These are phyloP conservation scores for Syzygium malaccense DNA, from an alignment of 441 rosid genomes.

Conservation along the genomic window DNA sequence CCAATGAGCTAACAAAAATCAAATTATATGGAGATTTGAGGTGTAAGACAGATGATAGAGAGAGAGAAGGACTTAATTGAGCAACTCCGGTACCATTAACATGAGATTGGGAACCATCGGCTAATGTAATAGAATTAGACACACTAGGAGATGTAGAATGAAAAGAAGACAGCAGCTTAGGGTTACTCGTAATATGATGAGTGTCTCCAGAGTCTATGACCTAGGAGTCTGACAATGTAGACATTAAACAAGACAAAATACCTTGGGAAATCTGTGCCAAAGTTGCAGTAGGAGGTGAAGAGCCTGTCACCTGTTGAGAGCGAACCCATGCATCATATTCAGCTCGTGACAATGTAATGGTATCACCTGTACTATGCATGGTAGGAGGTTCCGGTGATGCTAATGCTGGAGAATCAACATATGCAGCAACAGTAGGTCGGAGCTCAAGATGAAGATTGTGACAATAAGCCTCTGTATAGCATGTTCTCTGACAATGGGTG, in stretches of 20 bases:
- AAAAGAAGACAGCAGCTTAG: neutral
- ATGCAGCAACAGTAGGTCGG: neutral
- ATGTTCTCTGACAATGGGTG: neutral
- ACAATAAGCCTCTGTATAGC: neutral
- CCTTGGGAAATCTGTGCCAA: neutral
- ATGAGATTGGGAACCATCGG: neutral
- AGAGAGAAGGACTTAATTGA: neutral
- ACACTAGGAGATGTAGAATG: neutral
- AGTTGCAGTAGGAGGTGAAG: neutral
- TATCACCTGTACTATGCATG: neutral
- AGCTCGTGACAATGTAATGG: neutral
- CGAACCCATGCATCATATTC: neutral
- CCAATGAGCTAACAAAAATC: neutral
- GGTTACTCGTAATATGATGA: neutral
- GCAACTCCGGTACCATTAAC: neutral
- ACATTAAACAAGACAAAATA: neutral
- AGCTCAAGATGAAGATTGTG: neutral
- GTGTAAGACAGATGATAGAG: neutral
- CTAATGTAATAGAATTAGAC: neutral
- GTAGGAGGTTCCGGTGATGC: accelerated
- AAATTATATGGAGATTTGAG: neutral
- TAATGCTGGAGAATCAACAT: neutral
- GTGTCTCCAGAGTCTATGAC: neutral
- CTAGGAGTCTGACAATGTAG: neutral
- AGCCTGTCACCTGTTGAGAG: neutral